Evolutionary conservation across 2,329 filamentous ascomycete genomes (phyloP).

Genomic region (Coleophoma cylindrospora): DNA sequence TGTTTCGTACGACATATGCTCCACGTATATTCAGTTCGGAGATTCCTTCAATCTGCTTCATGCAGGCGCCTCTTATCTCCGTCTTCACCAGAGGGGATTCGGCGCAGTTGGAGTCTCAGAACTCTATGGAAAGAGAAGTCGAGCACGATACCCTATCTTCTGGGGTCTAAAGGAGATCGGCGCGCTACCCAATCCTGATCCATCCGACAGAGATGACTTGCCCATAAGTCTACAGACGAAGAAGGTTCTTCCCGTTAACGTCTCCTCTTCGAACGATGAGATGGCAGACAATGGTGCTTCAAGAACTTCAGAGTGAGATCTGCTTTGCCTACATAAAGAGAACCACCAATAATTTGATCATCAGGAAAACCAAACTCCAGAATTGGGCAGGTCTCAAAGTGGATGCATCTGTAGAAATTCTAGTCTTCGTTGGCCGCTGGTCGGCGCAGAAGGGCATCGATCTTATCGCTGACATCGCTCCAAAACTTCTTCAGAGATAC

Average conservation of each 20-base stretch:
- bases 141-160: constrained; percentile 63
- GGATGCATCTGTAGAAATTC: neutral
- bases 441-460: neutral
- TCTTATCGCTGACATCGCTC: neutral
- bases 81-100: constrained; percentile 62
- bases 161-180: constrained; percentile 61
- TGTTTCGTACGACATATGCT: neutral
- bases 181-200: constrained; percentile 62
- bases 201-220: constrained; percentile 43
- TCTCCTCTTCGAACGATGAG: constrained; percentile 38
- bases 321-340: too few relatives aligned
- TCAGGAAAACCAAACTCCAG: constrained; percentile 40
- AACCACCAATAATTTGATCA: too few relatives aligned
- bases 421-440: neutral
- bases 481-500: neutral
- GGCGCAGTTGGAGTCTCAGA: constrained; percentile 63
- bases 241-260: too few relatives aligned
- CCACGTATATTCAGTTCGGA: neutral
- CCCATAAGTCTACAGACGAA: too few relatives aligned
- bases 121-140: constrained; percentile 63
- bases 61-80: constrained; percentile 44
- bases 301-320: neutral
- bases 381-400: constrained; percentile 27
- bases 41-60: neutral
- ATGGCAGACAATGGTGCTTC: neutral